phyloP scores from a whole-genome alignment of 2,329 filamentous ascomycete genomes.

The Penicillium oxalicum region DNA sequence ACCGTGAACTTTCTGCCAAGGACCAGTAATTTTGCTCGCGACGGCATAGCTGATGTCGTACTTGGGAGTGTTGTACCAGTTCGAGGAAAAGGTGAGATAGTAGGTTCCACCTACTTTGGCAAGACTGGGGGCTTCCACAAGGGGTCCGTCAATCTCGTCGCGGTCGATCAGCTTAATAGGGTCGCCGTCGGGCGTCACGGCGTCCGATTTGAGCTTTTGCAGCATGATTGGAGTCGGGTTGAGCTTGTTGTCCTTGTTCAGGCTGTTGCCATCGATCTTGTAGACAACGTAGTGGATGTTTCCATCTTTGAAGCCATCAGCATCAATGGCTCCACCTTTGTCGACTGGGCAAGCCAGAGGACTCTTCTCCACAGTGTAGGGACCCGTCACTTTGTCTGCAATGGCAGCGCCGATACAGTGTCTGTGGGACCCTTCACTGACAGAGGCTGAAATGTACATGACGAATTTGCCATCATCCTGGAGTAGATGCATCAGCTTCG shows the following conservation, averaged over 20 bases:
- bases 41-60: slow-evolving; percentile 55
- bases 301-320: slow-evolving; percentile 51
- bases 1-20: slow-evolving; percentile 24
- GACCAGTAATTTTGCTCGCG: slow-evolving; percentile 25
- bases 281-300: slow-evolving; percentile 54
- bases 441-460: neutral
- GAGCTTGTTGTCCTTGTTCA: slow-evolving; percentile 38
- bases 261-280: slow-evolving; percentile 57
- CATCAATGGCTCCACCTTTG: slow-evolving; percentile 55
- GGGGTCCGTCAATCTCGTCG: slow-evolving; percentile 52
- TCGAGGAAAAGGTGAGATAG: slow-evolving; percentile 53
- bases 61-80: slow-evolving; percentile 46
- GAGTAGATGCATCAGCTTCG: too few species aligned
- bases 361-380: slow-evolving; percentile 42
- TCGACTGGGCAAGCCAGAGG: slow-evolving; percentile 47
- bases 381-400: slow-evolving; percentile 42
- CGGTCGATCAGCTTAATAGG: slow-evolving; percentile 51
- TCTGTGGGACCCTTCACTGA: slow-evolving; percentile 12
- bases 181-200: slow-evolving; percentile 44
- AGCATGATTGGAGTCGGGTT: slow-evolving; percentile 52
- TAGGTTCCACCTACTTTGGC: slow-evolving; percentile 44
- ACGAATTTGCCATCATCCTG: neutral
- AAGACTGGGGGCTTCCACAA: slow-evolving; percentile 53
- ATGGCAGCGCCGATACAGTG: slow-evolving; percentile 55
- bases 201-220: slow-evolving; percentile 47